A percentile compares a stretch with the other conserved stretches of the same genome.
These are phyloP conservation scores for Xylariaceae sp. DNA, from an alignment of 2,329 filamentous ascomycete genomes.

Conservation along the genomic window DNA sequence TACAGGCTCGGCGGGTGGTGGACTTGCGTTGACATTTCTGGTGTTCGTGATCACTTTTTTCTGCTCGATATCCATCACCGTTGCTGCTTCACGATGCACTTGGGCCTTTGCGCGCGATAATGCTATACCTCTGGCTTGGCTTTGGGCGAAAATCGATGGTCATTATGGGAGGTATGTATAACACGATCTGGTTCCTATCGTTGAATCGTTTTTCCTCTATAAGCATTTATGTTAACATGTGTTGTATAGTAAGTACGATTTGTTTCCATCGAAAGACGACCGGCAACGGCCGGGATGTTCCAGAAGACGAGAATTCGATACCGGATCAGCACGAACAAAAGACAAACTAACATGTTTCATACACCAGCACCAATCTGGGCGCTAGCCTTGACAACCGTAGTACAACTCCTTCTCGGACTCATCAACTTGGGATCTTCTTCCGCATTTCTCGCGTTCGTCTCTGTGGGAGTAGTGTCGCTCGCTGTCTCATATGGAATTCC, in stretches of 20 bases:
- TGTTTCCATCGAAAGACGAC: too few relatives aligned
- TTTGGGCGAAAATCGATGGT: conserved; percentile 52
- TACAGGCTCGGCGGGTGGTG: conserved; percentile 49
- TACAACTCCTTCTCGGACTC: conserved; percentile 53
- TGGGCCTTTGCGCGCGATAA: conserved; percentile 63
- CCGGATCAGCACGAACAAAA: too few relatives aligned
- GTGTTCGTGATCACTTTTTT: conserved; percentile 56
- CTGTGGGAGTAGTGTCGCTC: conserved; percentile 54
- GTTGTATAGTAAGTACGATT: too few relatives aligned
- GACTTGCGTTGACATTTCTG: conserved; percentile 50
- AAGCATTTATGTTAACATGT: too few relatives aligned
- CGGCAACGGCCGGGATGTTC: too few relatives aligned
- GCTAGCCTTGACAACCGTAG: conserved; percentile 52
- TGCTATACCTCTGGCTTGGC: conserved; percentile 49
- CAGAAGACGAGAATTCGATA: too few relatives aligned
- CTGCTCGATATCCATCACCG: conserved; percentile 64
- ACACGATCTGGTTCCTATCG: too few relatives aligned
- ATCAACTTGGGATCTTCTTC: conserved; percentile 58
- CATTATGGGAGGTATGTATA: conserved; percentile 39
- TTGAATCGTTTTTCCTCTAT: too few relatives aligned
- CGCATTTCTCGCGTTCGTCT: conserved; percentile 55
- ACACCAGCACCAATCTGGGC: conserved; percentile 48
- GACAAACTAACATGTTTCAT: too few relatives aligned
- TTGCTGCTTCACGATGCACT: conserved; percentile 64
- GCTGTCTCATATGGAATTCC: conserved; percentile 56